Evolutionary conservation across 2,329 filamentous ascomycete genomes (phyloP).

Genomic region (Pseudogymnoascus sp.): DNA sequence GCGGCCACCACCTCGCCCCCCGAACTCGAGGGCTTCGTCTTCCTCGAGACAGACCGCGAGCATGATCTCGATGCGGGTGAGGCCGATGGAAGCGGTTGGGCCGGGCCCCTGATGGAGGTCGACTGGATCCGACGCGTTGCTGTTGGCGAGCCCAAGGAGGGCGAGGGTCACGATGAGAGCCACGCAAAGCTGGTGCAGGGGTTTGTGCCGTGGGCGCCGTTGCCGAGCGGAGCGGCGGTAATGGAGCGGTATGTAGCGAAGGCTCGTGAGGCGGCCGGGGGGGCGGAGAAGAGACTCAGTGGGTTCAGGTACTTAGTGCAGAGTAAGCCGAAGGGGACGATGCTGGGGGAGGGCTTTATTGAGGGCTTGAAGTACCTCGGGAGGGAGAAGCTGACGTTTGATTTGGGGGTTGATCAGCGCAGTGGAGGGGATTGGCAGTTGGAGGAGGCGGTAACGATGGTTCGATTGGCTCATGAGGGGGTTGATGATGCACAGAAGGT

Average conservation of each 20-base stretch:
- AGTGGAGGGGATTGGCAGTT: constrained; percentile 68
- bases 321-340: constrained; percentile 60
- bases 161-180: constrained; percentile 49
- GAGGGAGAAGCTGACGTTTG: constrained; percentile 61
- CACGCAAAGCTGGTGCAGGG: constrained; percentile 55
- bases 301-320: constrained; percentile 82
- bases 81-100: constrained; percentile 51
- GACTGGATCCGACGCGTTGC: constrained; percentile 60
- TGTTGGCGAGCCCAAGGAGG: constrained; percentile 47
- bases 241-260: constrained; percentile 59
- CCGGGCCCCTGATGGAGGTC: constrained; percentile 64
- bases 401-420: constrained; percentile 76
- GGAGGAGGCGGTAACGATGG: constrained; percentile 63
- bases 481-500: constrained; percentile 51
- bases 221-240: constrained; percentile 55
- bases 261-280: constrained; percentile 55
- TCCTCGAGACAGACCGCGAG: constrained; percentile 74
- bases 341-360: constrained; percentile 58
- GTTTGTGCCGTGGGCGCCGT: constrained; percentile 79
- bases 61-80: constrained; percentile 46
- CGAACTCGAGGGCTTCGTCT: constrained; percentile 63
- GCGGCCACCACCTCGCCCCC: constrained; percentile 25
- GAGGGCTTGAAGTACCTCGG: constrained; percentile 60
- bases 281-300: constrained; percentile 51
- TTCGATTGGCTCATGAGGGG: constrained; percentile 57